Base-by-base conservation (phyloP, 768 basidiomycete species). In the Strobilomyces dryophilus region DNA sequence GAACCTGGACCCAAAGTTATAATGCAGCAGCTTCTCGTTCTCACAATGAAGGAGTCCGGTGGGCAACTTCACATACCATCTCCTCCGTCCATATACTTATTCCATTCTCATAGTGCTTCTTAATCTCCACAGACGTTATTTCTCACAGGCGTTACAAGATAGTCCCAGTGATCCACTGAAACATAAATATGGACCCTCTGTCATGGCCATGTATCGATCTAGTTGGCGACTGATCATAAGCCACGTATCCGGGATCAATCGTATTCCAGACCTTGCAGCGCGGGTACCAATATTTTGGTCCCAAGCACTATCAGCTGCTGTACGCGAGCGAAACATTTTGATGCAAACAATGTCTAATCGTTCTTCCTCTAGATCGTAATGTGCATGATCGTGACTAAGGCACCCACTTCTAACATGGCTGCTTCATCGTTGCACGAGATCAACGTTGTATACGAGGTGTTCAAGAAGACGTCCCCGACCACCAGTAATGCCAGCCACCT, bases 191-290 rank as follows among this genome's bases (percentile, higher is more conserved):
- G 76, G 81, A 0, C 81, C 83, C 1, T 90, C 88, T 1, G 83
- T 88, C 6, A 77, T 85, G 66, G 83, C 88, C 0, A 79, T 81
- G 14, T 89, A 86, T 67, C 83, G 85, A 2, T 85, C 84, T 2
- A 82, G 85, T 5, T 88, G 84, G 81, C 73, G 86, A 15, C 60
- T 87, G 29, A 79, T 83, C 37, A 73, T 78, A 43, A 74, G 74
- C 0, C 69, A 85, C 47, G 69, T 70, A 17, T 65, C 74, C n/a
- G 67, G 74, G 1, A 79, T 77, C 68, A 63, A 65, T 15, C 54
- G 60, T 18, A 66, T 72, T 5, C 76, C 80, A 1, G 66, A 73
- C 2, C 55, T 80, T 6, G 60, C 81, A 5, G 64, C 73, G 8
- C 72, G 85, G 10, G 59, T 81, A 29, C 74, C 73, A 15, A 56